phyloP scores from a whole-genome alignment of 768 basidiomycete species.

The Leucosporidium scottii region DNA sequence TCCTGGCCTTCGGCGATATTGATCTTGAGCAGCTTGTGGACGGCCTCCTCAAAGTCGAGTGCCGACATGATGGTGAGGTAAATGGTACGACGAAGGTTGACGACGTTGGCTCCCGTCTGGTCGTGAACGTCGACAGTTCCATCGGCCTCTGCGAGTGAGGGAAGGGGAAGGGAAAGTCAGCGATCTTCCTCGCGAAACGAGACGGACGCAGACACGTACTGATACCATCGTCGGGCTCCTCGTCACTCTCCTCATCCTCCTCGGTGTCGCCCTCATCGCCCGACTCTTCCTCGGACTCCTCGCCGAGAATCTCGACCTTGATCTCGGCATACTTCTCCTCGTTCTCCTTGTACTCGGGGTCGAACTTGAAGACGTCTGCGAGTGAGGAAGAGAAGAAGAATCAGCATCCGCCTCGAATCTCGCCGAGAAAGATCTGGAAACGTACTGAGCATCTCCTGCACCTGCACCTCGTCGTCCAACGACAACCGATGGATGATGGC shows the following conservation, averaged over 20 bases:
- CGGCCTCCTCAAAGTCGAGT: slow-evolving; percentile 71
- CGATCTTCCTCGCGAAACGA: background rate
- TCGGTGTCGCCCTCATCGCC: slow-evolving; percentile 55
- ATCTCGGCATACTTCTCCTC: slow-evolving; percentile 90
- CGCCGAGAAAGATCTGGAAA: slow-evolving; percentile 26
- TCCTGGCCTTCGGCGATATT: slow-evolving; percentile 88
- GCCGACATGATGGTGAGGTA: slow-evolving; percentile 88
- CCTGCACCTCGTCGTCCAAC: slow-evolving; percentile 84
- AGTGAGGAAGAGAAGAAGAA: background rate
- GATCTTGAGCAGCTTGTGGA: slow-evolving; percentile 92
- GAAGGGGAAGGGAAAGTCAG: background rate
- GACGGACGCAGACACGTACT: slow-evolving; percentile 7
- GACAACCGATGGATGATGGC: slow-evolving; percentile 92
- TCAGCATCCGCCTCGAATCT: slow-evolving; percentile 15
- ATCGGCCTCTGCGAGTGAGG: slow-evolving; percentile 49
- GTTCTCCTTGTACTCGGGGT: slow-evolving; percentile 77
- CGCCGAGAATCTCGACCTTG: slow-evolving; percentile 87
- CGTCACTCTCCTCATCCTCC: slow-evolving; percentile 51
- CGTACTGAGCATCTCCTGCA: slow-evolving; percentile 90
- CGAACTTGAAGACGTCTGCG: slow-evolving; percentile 88
- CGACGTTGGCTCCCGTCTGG: slow-evolving; percentile 86
- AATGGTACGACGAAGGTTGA: slow-evolving; percentile 86
- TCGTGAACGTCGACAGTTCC: slow-evolving; percentile 88
- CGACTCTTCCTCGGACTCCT: slow-evolving; percentile 52
- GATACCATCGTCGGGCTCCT: slow-evolving; percentile 53